Conservation (phyloP, 1,284 basidiomycete species). For the Sporisorium scitamineum region DNA sequence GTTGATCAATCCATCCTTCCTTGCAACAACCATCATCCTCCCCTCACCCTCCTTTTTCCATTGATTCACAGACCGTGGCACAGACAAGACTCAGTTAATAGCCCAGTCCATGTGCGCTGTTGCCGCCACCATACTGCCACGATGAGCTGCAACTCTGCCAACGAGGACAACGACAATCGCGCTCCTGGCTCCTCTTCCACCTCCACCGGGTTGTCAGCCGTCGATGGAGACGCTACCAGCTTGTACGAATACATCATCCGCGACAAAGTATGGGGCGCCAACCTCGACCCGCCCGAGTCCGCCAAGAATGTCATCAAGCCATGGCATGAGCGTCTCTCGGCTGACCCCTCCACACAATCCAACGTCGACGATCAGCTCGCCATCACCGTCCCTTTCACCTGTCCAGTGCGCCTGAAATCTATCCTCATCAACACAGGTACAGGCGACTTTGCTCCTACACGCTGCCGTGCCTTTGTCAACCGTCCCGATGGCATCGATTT, state of each 20-base stretch:
- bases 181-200: conserved; percentile 21
- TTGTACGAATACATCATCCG: conserved; percentile 62
- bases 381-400: conserved; percentile 65
- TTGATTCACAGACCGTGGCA: not conserved
- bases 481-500: conserved; percentile 65
- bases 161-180: conserved; percentile 37
- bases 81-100: not conserved
- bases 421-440: conserved; percentile 63
- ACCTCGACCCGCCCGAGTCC: conserved; percentile 62
- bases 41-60: not conserved
- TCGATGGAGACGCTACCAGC: conserved; percentile 54
- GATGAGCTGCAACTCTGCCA: conserved; percentile 49
- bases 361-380: conserved; percentile 67
- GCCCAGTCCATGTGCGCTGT: conserved; percentile 4
- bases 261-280: conserved; percentile 63
- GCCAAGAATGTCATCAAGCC: conserved; percentile 65
- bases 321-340: conserved; percentile 59
- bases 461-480: conserved; percentile 64
- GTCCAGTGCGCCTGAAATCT: conserved; percentile 61
- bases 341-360: conserved; percentile 57
- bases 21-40: not conserved
- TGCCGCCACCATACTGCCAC: conserved; percentile 7
- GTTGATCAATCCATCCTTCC: not conserved
- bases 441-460: conserved; percentile 62
- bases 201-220: conserved; percentile 30